Conservation (phyloP, 768 basidiomycete genomes). For the Trametes cubensis region DNA sequence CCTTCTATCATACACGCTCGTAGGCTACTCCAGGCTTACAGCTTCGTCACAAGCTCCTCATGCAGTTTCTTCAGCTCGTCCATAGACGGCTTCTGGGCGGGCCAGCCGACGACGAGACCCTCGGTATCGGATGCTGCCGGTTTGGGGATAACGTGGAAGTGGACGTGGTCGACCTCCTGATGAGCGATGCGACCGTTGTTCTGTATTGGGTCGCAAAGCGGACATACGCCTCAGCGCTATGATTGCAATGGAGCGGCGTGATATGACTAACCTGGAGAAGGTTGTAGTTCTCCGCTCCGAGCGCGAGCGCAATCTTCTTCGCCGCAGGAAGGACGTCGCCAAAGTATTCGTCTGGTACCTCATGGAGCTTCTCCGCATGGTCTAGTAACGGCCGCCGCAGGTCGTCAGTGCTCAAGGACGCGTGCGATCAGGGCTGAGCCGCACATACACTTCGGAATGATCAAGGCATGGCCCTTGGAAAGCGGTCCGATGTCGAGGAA, state of each 20-base stretch:
- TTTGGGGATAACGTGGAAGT: conserved; percentile 95
- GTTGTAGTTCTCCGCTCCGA: conserved; percentile 81
- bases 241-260: too few species aligned
- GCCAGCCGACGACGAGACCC: conserved; percentile 87
- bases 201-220: conserved; percentile 34
- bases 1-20: background rate
- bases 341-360: conserved; percentile 86
- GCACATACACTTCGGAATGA: conserved; percentile 87
- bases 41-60: conserved; percentile 61
- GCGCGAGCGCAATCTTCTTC: conserved; percentile 85
- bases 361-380: conserved; percentile 83
- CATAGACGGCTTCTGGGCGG: conserved; percentile 56
- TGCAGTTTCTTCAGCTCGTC: conserved; percentile 63
- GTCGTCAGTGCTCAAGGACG: background rate
- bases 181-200: conserved; percentile 70
- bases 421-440: background rate
- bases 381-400: conserved; percentile 46
- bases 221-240: background rate
- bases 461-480: conserved; percentile 85
- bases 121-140: conserved; percentile 61
- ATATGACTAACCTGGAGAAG: conserved; percentile 61
- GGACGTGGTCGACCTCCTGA: conserved; percentile 76
- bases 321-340: conserved; percentile 75
- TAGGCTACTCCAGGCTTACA: conserved; percentile 36
- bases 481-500: conserved; percentile 95